phyloP scores from a whole-genome alignment of 164 flowering plant species.

The Vitis rotundifolia region DNA sequence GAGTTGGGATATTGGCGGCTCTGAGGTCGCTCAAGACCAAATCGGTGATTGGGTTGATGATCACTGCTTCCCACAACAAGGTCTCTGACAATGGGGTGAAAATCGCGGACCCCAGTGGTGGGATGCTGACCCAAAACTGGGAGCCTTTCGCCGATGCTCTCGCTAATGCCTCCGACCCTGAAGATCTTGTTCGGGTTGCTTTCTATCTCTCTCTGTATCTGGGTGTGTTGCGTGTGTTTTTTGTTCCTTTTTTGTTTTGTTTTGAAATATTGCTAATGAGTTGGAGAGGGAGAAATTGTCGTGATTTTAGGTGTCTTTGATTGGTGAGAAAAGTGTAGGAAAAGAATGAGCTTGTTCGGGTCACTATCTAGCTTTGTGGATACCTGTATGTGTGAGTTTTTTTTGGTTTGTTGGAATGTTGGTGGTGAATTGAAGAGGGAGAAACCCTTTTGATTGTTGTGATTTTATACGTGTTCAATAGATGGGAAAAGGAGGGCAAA shows the following conservation, averaged over 20 bases:
- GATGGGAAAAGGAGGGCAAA: too few species aligned
- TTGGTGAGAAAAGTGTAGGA: too few species aligned
- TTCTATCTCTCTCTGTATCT: background rate
- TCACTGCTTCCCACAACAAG: conserved; percentile 92
- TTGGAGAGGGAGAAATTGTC: too few species aligned
- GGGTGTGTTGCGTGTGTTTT: background rate
- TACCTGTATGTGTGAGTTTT: too few species aligned
- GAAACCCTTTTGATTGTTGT: too few species aligned
- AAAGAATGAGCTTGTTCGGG: too few species aligned
- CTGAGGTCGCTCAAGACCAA: conserved; percentile 67
- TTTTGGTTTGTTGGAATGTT: too few species aligned
- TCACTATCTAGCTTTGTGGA: too few species aligned
- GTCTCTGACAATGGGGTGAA: conserved; percentile 87
- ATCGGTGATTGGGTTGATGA: conserved; percentile 75
- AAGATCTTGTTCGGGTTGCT: conserved; percentile 54
- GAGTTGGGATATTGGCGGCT: conserved; percentile 78
- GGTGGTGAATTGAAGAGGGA: too few species aligned
- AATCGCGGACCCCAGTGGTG: conserved; percentile 83
- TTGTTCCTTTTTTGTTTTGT: background rate
- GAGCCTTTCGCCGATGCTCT: conserved; percentile 93
- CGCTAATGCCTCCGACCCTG: conserved; percentile 59
- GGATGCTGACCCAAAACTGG: conserved; percentile 88
- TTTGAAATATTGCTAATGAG: background rate
- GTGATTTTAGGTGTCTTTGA: too few species aligned
- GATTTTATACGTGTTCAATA: too few species aligned